A percentile compares a stretch with the other conserved stretches of the same genome.
phyloP scores from a whole-genome alignment of 2,329 filamentous ascomycete species.

The Fusarium sp. region DNA sequence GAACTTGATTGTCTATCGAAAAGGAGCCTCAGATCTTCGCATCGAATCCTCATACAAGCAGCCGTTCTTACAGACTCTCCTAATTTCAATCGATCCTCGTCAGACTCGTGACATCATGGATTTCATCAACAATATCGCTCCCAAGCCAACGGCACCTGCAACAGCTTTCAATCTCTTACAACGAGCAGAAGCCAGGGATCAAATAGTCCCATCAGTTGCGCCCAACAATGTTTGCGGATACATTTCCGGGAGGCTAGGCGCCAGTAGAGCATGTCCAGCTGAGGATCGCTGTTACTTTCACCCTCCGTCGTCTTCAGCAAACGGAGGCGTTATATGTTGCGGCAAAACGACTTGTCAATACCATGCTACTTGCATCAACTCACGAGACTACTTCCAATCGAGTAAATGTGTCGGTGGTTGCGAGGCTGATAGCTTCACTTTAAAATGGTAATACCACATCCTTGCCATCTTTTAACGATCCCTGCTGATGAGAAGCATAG shows the following conservation, averaged over 20 bases:
- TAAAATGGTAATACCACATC: constrained; percentile 13
- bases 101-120: constrained; percentile 2
- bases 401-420: constrained; percentile 25
- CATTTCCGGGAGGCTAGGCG: constrained; percentile 20
- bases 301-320: neutral
- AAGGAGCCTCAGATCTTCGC: neutral
- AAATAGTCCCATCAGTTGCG: neutral
- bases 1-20: neutral
- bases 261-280: constrained; percentile 8
- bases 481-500: neutral
- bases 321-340: constrained; percentile 19
- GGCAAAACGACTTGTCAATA: constrained; percentile 3
- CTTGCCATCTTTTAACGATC: neutral
- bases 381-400: constrained; percentile 17
- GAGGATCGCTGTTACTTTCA: constrained; percentile 9
- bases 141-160: constrained; percentile 17
- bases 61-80: neutral
- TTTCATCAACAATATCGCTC: neutral
- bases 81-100: neutral
- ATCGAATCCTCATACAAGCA: neutral
- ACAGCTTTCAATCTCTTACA: constrained; percentile 3
- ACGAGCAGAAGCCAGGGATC: constrained; percentile 1
- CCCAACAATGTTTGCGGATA: constrained; percentile 22
- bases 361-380: constrained; percentile 21
- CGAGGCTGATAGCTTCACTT: constrained; percentile 23